Percentiles rank a stretch among this genome's conserved stretches.
Conservation (phyloP, 352 stramenopile species). For the Globisporangium solare region DNA sequence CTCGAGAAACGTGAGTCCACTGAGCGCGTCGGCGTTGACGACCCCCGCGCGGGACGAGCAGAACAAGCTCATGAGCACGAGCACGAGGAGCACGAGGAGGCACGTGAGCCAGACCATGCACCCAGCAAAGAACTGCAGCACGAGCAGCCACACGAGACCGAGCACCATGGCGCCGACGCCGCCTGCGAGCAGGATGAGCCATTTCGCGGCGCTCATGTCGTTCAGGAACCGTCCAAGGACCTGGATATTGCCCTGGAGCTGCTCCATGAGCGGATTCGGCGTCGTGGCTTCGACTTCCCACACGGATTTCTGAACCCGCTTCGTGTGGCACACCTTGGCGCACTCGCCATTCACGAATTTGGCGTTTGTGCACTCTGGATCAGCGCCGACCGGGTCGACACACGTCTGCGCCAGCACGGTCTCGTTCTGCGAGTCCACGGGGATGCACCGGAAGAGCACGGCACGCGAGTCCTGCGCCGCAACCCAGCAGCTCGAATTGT, state of each 20-base stretch:
- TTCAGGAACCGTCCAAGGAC: conserved; percentile 64
- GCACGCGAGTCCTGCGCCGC: conserved; percentile 42
- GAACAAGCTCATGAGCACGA: conserved; percentile 71
- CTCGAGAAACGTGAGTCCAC: conserved; percentile 42
- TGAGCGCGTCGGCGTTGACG: conserved; percentile 32
- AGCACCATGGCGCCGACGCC: conserved; percentile 47
- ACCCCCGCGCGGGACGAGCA: conserved; percentile 68
- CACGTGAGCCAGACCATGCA: conserved; percentile 82
- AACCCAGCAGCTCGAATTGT: conserved; percentile 60
- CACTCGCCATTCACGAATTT: conserved; percentile 31
- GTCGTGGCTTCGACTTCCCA: conserved; percentile 51
- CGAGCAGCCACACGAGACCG: conserved; percentile 63
- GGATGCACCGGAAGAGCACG: conserved; percentile 74
- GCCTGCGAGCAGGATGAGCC: conserved; percentile 51
- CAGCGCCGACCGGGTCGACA: conserved; percentile 48
- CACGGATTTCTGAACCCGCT: conserved; percentile 63
- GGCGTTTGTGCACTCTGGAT: conserved; percentile 46
- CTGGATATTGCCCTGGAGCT: conserved; percentile 59
- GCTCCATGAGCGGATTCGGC: conserved; percentile 57
- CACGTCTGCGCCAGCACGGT: conserved; percentile 54
- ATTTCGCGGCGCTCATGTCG: conserved; percentile 63
- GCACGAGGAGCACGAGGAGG: conserved; percentile 47
- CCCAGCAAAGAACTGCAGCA: conserved; percentile 74
- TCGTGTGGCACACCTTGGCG: conserved; percentile 47
- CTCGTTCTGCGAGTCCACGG: conserved; percentile 56